These are phyloP conservation scores for Aspergillus fijiensis DNA, from an alignment of 2,329 filamentous ascomycete species.

Conservation along the genomic window DNA sequence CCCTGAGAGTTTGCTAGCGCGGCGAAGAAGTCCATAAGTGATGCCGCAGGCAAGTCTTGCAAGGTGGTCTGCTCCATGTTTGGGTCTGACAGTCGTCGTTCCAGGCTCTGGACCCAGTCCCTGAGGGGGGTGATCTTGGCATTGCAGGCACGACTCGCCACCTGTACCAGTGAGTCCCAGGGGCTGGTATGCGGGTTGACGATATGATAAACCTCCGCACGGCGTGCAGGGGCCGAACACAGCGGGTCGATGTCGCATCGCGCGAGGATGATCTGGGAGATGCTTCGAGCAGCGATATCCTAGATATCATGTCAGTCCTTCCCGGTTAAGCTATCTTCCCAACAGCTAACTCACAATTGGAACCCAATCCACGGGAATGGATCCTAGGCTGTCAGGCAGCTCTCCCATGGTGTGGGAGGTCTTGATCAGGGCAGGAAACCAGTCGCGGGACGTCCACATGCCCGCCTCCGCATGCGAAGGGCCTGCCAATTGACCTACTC, in stretches of 20 bases:
- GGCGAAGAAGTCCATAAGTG: not conserved
- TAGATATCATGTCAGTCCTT: not conserved
- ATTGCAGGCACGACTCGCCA: not conserved
- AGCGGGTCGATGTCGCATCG: too few relatives aligned
- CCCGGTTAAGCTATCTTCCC: too few relatives aligned
- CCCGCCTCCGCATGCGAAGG: not conserved
- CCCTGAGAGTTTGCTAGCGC: not conserved
- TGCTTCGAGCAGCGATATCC: slow-evolving; percentile 1
- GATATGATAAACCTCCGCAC: not conserved
- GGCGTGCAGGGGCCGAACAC: too few relatives aligned
- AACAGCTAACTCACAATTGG: not conserved
- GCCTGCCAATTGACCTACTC: slow-evolving; percentile 7
- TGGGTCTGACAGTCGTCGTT: not conserved
- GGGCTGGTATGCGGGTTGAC: not conserved
- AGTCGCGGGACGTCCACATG: slow-evolving; percentile 5
- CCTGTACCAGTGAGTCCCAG: not conserved
- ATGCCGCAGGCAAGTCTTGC: not conserved
- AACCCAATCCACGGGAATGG: slow-evolving; percentile 8
- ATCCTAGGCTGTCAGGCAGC: not conserved
- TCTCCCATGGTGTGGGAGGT: slow-evolving; percentile 1
- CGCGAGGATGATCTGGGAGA: not conserved
- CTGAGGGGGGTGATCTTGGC: not conserved
- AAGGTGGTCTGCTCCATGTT: not conserved
- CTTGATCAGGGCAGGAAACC: slow-evolving; percentile 6
- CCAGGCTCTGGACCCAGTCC: not conserved